Conservation (phyloP, 139 green algal species). For the Chlorella sp. region DNA sequence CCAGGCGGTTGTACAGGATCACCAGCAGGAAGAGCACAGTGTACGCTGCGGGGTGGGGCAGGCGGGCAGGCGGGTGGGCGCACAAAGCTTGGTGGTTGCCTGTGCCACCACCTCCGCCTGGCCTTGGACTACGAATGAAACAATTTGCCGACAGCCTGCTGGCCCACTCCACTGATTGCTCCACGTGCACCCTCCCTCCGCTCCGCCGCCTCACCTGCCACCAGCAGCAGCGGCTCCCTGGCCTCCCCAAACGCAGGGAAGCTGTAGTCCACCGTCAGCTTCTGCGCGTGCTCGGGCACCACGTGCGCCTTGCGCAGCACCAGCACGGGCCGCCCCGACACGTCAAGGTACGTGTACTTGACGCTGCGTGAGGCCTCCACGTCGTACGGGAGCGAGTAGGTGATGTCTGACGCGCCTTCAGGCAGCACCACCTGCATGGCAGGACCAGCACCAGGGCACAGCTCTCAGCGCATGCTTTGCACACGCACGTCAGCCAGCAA, state of each 20-base stretch:
- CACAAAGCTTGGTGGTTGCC: too few species aligned
- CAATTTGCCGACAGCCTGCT: too few species aligned
- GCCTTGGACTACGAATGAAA: too few species aligned
- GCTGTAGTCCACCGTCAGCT: constrained; percentile 53
- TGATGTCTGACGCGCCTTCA: constrained; percentile 57
- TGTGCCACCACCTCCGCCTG: too few species aligned
- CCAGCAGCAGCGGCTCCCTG: constrained; percentile 63
- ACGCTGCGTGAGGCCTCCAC: constrained; percentile 36
- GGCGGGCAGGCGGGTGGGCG: too few species aligned
- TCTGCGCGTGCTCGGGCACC: constrained; percentile 32
- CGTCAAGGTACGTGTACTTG: constrained; percentile 84
- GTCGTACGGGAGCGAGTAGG: constrained; percentile 36
- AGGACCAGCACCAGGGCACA: too few species aligned
- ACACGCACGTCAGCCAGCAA: too few species aligned
- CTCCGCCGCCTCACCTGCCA: constrained; percentile 24
- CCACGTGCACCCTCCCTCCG: too few species aligned
- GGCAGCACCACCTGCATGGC: constrained; percentile 73
- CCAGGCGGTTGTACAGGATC: constrained; percentile 50
- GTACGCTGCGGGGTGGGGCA: too few species aligned
- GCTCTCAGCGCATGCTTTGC: too few species aligned
- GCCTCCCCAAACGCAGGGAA: constrained; percentile 39
- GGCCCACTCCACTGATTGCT: too few species aligned
- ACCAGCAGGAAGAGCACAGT: constrained; percentile 45
- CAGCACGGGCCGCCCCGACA: constrained; percentile 71
- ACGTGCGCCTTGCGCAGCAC: constrained; percentile 63